These are phyloP conservation scores for Vaccinium darrowii DNA, from an alignment of 148 eudicot genomes.

Conservation along the genomic window DNA sequence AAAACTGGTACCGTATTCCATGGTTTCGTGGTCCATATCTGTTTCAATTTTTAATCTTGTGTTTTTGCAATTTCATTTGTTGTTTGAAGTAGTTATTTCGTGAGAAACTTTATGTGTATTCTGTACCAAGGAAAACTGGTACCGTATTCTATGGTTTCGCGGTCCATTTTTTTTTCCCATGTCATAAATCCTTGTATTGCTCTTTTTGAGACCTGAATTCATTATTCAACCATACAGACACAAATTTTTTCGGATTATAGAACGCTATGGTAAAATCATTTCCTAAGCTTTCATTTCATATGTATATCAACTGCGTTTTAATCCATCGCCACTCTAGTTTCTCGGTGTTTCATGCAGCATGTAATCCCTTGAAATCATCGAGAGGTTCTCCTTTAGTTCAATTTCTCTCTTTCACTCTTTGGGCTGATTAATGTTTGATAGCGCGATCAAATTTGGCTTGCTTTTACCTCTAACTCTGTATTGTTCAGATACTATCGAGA, in stretches of 20 bases:
- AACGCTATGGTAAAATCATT: neutral
- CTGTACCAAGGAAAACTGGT: neutral
- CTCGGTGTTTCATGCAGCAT: neutral
- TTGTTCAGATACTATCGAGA: conserved; percentile 32
- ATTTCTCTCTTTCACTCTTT: too few relatives aligned
- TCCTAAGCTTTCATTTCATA: neutral
- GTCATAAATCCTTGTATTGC: neutral
- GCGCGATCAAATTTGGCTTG: neutral
- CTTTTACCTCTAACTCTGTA: neutral
- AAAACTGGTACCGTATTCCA: too few relatives aligned
- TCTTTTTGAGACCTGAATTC: neutral
- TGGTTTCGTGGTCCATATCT: neutral
- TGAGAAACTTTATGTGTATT: neutral
- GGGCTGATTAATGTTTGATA: neutral
- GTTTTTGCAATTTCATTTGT: neutral
- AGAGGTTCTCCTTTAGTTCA: neutral
- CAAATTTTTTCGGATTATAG: neutral
- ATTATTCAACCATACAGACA: neutral
- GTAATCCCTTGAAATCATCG: neutral
- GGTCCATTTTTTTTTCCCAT: neutral
- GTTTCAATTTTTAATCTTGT: neutral
- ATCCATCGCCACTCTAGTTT: neutral
- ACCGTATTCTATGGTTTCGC: too few relatives aligned
- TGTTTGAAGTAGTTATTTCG: neutral
- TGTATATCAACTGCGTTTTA: neutral